Percentiles rank a stretch among this genome's conserved stretches.
Conservation (phyloP, 148 eudicot genomes). For the Nyssa sinensis region DNA sequence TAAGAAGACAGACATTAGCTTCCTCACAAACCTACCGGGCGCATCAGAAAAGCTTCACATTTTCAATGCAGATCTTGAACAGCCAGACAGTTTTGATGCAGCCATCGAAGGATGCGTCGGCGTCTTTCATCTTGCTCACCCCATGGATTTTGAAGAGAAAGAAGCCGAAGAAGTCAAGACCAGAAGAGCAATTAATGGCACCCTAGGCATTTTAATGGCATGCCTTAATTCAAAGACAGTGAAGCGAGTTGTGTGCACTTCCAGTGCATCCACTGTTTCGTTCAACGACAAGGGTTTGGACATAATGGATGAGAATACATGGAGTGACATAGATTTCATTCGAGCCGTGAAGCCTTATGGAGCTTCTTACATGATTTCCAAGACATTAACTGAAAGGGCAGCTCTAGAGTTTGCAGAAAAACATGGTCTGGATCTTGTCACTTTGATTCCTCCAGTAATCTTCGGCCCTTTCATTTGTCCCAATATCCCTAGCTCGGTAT, state of each 20-base stretch:
- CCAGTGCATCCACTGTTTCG: slow-evolving; percentile 28
- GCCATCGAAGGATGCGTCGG: slow-evolving; percentile 42
- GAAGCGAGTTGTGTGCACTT: slow-evolving; percentile 44
- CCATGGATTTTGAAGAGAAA: slow-evolving; percentile 26
- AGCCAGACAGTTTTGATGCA: slow-evolving; percentile 28
- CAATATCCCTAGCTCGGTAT: slow-evolving; percentile 30
- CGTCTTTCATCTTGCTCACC: slow-evolving; percentile 49
- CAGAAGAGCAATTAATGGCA: slow-evolving; percentile 25
- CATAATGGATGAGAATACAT: slow-evolving; percentile 28
- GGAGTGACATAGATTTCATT: slow-evolving; percentile 32
- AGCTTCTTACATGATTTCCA: slow-evolving; percentile 31
- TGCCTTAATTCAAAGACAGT: slow-evolving; percentile 40
- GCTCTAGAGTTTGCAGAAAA: slow-evolving; percentile 35
- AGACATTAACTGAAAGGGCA: slow-evolving; percentile 42
- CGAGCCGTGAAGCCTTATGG: slow-evolving; percentile 9
- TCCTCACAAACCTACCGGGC: slow-evolving; percentile 42
- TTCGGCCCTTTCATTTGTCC: slow-evolving; percentile 43
- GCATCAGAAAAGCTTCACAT: slow-evolving; percentile 37
- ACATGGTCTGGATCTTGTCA: slow-evolving; percentile 38
- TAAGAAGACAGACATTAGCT: slow-evolving; percentile 35
- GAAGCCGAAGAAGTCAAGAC: slow-evolving; percentile 30
- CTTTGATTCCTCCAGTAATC: slow-evolving; percentile 31
- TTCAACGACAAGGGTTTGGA: slow-evolving; percentile 9
- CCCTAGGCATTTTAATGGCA: slow-evolving; percentile 29
- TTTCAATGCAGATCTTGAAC: slow-evolving; percentile 37